Conservation (phyloP, 371 early-diverging fungal genomes). For the Rhizopus sp. region DNA sequence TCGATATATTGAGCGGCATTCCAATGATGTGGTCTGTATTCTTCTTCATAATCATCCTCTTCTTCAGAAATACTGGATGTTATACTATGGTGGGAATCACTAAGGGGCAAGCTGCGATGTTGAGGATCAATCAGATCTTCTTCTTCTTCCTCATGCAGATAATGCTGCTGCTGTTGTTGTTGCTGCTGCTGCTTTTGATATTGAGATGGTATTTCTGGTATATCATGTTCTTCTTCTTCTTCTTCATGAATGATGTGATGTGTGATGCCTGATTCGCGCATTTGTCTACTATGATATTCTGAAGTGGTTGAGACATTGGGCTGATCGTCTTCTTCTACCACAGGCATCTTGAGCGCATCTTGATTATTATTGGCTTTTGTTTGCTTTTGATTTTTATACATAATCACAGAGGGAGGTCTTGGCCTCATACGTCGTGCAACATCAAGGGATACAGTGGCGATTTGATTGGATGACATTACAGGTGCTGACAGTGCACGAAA, state of each 20-base stretch:
- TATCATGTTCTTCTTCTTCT: slow-evolving; percentile 4
- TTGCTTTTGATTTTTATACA: slow-evolving; percentile 40
- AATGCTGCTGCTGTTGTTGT: slow-evolving; percentile 7
- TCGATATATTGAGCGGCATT: slow-evolving; percentile 34
- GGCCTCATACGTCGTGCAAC: slow-evolving; percentile 66
- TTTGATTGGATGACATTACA: slow-evolving; percentile 69
- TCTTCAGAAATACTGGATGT: slow-evolving; percentile 16
- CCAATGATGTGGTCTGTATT: slow-evolving; percentile 2
- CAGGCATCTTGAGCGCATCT: slow-evolving; percentile 21
- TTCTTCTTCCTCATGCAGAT: slow-evolving; percentile 21
- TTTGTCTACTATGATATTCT: slow-evolving; percentile 12
- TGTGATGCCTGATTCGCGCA: slow-evolving; percentile 27
- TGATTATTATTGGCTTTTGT: slow-evolving; percentile 6
- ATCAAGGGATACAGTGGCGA: slow-evolving; percentile 63
- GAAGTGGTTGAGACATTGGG: slow-evolving; percentile 8
- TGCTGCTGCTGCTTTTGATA: neutral
- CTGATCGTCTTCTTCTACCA: slow-evolving; percentile 30
- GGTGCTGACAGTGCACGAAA: slow-evolving; percentile 43
- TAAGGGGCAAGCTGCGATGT: slow-evolving; percentile 21
- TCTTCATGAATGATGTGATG: slow-evolving; percentile 9
- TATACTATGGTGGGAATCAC: slow-evolving; percentile 11
- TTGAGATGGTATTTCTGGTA: slow-evolving; percentile 5
- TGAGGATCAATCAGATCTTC: slow-evolving; percentile 39
- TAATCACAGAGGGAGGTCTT: slow-evolving; percentile 63
- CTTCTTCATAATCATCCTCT: slow-evolving; percentile 4